Base-by-base conservation (phyloP, 306 rosid genomes). In the Gastrolobium villosum region DNA sequence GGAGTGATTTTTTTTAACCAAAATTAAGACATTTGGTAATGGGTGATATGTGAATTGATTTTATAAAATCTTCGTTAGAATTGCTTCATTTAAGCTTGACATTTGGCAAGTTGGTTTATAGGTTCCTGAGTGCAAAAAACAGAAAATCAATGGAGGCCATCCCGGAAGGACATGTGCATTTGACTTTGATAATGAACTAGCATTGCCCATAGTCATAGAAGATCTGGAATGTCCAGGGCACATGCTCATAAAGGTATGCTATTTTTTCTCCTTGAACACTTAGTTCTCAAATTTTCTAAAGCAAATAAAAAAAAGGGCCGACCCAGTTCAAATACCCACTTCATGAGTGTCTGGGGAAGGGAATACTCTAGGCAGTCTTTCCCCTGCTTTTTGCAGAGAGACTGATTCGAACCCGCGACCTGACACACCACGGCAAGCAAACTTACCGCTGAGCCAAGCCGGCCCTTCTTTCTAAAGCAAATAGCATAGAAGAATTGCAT, bases 161-260 rank as follows among this genome's bases (percentile, higher is more conserved):
- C 79, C 79, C n/a, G 99, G 97, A 54, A 86, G 91, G 55, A 90
- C 89, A 84, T 85, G 87, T 78, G 96, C 96, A 60, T 84, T 86
- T 76, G 97, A 91, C 46, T 43, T 88, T 46, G 88, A 87, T 43
- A 83, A 78, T 56, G 90, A 83, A 28, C 88, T 8, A 84, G 60
- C 84, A 11, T 92, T 88, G 78, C 99, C 98, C 62, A 89, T 95
- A 53, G 88, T 92, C 26, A 91, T 95, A 44, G 98, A 95, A 81
- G 98, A 95, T 82, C 92, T 95, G 35, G 94, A 87, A 75, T 53
- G 79, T 79, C 69, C 92, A 6, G 98, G 96, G 30, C 91, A 87
- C 82, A 86, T 95, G 91, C 91, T 89, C 66, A 87, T 92, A 59
- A 90, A 95, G 97, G 99, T 92, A 66, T 75, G 37, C 39, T 57